phyloP scores from a whole-genome alignment of 306 rosid species.

The Cajanus cajan region DNA sequence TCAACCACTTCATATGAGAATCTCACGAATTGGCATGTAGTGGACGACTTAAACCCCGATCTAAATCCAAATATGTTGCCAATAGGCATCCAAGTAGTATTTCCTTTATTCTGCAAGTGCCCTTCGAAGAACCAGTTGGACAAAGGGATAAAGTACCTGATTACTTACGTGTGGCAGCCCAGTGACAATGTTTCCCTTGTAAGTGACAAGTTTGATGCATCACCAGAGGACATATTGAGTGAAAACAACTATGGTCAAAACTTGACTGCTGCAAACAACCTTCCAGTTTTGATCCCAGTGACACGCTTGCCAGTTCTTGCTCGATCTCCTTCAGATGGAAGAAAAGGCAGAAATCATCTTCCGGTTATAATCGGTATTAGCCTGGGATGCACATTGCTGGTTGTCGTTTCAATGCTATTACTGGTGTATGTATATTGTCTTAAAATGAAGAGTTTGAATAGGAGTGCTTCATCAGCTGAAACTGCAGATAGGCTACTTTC shows the following conservation, averaged over 20 bases:
- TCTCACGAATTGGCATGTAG: constrained; percentile 52
- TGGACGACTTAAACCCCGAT: constrained; percentile 41
- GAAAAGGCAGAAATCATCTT: constrained; percentile 11
- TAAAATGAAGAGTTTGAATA: constrained; percentile 33
- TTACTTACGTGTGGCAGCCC: constrained; percentile 70
- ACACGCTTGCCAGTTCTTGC: constrained; percentile 49
- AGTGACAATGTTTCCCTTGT: constrained; percentile 47
- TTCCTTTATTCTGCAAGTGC: constrained; percentile 75
- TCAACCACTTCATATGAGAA: constrained; percentile 46
- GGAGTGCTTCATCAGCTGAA: constrained; percentile 39
- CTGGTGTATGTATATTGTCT: constrained; percentile 34
- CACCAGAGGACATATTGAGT: constrained; percentile 32
- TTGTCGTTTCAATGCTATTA: constrained; percentile 20
- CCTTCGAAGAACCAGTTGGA: constrained; percentile 49
- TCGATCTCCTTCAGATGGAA: constrained; percentile 32
- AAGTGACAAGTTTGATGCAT: constrained; percentile 51
- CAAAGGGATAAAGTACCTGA: constrained; percentile 42
- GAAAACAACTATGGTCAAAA: constrained; percentile 46
- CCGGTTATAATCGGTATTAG: constrained; percentile 35
- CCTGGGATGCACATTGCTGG: constrained; percentile 41
- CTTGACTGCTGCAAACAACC: constrained; percentile 39
- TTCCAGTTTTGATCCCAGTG: constrained; percentile 62
- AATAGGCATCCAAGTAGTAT: constrained; percentile 38
- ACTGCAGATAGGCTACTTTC: constrained; percentile 56
- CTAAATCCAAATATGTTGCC: constrained; percentile 41